A percentile compares a stretch with the other conserved stretches of the same genome.
Evolutionary conservation across 495 filamentous ascomycete species (phyloP).

Genomic region (Penicillium salamii): DNA sequence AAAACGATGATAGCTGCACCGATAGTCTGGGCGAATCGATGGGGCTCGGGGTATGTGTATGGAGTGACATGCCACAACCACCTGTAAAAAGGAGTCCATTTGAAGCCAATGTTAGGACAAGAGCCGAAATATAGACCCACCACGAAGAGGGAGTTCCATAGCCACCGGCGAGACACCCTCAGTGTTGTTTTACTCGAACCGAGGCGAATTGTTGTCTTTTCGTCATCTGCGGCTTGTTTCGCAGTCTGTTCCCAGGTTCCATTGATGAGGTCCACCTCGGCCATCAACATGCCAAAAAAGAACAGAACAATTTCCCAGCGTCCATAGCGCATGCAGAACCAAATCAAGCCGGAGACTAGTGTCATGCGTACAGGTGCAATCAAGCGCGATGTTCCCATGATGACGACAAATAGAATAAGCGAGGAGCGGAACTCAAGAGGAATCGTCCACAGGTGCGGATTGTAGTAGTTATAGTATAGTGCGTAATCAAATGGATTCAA

Average conservation of each 20-base stretch:
- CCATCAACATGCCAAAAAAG: conserved; percentile 56
- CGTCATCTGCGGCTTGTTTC: conserved; percentile 1
- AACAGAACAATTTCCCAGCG: conserved; percentile 62
- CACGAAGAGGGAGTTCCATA: conserved; percentile 52
- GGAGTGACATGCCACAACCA: conserved; percentile 43
- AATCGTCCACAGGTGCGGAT: conserved; percentile 72
- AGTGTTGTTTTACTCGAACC: conserved; percentile 26
- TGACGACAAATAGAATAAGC: conserved; percentile 60
- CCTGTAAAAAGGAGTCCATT: conserved; percentile 45
- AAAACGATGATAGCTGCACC: conserved; percentile 55
- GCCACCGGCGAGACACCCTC: conserved; percentile 43
- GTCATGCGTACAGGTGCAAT: conserved; percentile 43
- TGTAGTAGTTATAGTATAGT: conserved; percentile 55
- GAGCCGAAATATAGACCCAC: conserved; percentile 45
- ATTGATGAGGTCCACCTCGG: conserved; percentile 54
- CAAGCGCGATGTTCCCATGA: conserved; percentile 54
- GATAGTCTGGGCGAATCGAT: conserved; percentile 48
- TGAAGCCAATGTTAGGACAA: conserved; percentile 40
- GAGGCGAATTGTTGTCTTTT: conserved; percentile 23
- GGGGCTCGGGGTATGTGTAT: conserved; percentile 39
- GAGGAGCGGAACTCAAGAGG: conserved; percentile 66
- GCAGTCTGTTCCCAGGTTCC: conserved; percentile 37
- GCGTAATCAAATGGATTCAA: conserved; percentile 55
- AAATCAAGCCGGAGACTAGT: conserved; percentile 42
- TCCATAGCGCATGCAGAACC: conserved; percentile 56